phyloP scores from a whole-genome alignment of 805 yeast species.

The Suhomyces pyralidae region DNA sequence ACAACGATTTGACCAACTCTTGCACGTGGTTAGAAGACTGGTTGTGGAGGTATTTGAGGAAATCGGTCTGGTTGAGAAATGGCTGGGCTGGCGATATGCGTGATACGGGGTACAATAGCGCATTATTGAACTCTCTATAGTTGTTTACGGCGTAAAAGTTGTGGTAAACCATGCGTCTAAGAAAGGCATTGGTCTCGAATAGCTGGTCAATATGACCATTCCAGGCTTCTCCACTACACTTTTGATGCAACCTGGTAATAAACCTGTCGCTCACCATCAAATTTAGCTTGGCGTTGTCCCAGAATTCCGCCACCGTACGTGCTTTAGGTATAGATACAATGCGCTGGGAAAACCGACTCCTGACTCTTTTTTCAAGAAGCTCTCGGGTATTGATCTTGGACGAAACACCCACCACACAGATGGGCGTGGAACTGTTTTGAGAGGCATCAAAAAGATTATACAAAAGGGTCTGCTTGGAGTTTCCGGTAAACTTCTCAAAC shows the following conservation, averaged over 20 bases:
- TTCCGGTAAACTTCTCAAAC: conserved; percentile 72
- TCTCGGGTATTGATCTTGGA: conserved; percentile 75
- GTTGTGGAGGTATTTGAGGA: conserved; percentile 20
- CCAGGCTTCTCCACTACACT: conserved; percentile 38
- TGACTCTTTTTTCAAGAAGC: conserved; percentile 83
- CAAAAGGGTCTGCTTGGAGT: conserved; percentile 73
- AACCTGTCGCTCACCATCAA: conserved; percentile 26
- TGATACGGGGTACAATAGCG: conserved; percentile 40
- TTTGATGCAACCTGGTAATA: conserved; percentile 14
- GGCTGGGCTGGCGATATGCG: conserved; percentile 22
- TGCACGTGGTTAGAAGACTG: conserved; percentile 25
- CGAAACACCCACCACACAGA: conserved; percentile 78
- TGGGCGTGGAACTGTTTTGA: conserved; percentile 65
- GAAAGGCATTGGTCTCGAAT: conserved; percentile 1
- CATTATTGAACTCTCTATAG: conserved; percentile 46
- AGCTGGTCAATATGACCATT: conserved; percentile 35
- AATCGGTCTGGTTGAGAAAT: conserved; percentile 23
- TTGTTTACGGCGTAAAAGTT: conserved; percentile 62
- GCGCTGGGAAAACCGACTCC: conserved; percentile 84
- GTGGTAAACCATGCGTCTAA: conserved; percentile 15
- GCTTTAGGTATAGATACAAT: conserved; percentile 59
- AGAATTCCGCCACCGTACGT: conserved; percentile 46
- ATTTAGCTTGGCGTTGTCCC: conserved; percentile 43
- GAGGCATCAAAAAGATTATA: conserved; percentile 88
- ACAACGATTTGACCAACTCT: conserved; percentile 38